These are phyloP conservation scores for Aspergillus nidulans DNA, from an alignment of 495 filamentous ascomycete genomes.

Conservation along the genomic window DNA sequence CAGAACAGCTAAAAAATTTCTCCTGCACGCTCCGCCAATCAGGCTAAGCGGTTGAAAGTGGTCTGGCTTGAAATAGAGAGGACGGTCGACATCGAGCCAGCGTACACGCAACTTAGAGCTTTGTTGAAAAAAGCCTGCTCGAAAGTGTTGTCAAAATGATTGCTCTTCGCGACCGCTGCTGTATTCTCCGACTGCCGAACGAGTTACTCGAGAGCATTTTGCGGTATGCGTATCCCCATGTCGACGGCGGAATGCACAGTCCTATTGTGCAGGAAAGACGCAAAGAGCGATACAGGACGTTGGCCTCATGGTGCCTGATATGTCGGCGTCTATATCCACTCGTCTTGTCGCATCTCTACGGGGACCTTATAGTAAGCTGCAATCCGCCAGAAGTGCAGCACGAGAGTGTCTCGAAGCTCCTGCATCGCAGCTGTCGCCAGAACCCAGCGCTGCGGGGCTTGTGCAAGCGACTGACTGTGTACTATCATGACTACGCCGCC, in stretches of 20 bases:
- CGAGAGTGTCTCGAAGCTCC: not conserved
- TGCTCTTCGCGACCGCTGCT: not conserved
- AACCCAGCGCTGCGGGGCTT: not conserved
- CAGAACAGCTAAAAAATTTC: no score
- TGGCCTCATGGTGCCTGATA: not conserved
- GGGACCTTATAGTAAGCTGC: not conserved
- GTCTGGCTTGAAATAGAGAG: no score
- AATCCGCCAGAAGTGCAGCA: not conserved
- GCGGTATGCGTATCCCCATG: not conserved
- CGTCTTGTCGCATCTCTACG: not conserved
- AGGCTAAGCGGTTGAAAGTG: no score
- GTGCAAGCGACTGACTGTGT: not conserved
- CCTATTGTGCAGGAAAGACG: no score
- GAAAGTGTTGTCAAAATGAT: no score
- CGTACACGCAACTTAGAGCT: no score
- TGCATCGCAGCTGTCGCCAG: not conserved
- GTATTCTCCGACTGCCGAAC: not conserved
- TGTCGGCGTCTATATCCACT: slow-evolving; percentile 2
- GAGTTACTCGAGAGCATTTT: slow-evolving; percentile 3
- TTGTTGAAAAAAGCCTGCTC: no score
- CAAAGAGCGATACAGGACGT: no score
- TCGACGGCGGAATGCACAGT: no score
- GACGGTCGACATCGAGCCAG: no score
- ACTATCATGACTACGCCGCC: not conserved
- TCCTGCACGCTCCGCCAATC: no score